Base-by-base conservation (phyloP, 1,284 basidiomycete species). In the Fistulinella cinereoalba region DNA sequence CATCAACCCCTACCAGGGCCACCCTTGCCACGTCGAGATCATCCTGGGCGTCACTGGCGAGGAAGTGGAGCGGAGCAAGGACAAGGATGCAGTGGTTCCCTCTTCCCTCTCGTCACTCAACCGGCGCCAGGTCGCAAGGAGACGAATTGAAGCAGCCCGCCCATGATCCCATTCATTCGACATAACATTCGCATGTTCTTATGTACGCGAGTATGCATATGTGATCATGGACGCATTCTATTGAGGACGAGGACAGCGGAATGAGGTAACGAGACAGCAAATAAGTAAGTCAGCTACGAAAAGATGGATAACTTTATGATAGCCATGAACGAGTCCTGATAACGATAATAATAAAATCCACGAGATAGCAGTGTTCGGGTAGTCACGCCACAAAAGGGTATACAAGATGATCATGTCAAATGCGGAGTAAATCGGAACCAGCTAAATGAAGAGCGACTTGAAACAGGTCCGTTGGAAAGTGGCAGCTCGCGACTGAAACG, bases 1-100 rank as follows among this genome's bases (percentile, higher is more conserved):
- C 64, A 94, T 91, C 71, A 91, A 90, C 75, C 87, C 88, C 44
- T 90, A 89, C 78, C 88, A 92, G 73, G 90, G 91, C 46, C 86
- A 90, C 76, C 93, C 92, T 45, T 88, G 85, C 73, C 97, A 99
- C 70, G 88, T 99, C 58, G 97, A 99, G 70, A 81, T 97, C 68
- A 92, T 97, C 69, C 83, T 97, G 54, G 76, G 82, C 45, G 85
- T 84, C 52, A 73, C 81, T 43, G 83, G 87, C 42, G 81, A 80
- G 54, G 85, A 92, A 71, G 91, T 97, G 43, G 88, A 96, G 75
- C 88, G 91, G 69, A 84, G 84, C 67, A 92, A 89, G 67, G 91
- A 94, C 74, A 85, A 88, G 69, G 79, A 82, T 49, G 75, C 76
- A 47, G 67, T 75, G 47, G 66, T 69, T 31, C 60, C 68, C 21